Base-by-base conservation (phyloP, 352 stramenopile species). In the Phytophthora citrophthora region DNA sequence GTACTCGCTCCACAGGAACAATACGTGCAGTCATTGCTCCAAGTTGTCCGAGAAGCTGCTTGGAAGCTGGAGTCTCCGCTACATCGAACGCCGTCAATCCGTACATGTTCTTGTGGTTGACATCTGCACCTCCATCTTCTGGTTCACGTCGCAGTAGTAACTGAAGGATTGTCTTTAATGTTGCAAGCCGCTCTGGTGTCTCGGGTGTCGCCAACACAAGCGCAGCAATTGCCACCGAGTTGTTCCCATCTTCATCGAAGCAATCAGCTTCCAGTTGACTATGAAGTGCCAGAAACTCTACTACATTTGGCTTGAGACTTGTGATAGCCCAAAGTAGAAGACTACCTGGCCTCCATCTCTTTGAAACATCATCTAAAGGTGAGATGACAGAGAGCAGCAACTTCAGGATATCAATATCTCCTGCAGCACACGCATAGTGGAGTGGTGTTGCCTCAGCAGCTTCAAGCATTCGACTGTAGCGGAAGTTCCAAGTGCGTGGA, bases 201-300 rank as follows among this genome's bases (percentile, higher is more conserved):
- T 54, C 63, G 6, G 15, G 53, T 7, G 52, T 56, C 2, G 68
- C 75, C 9, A 90, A 54, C 5, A 77, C 69, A 18, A 89, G 65
- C 13, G 76, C 70, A 20, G 82, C 79, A 34, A 91, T 74, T 0
- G 72, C 81, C 24, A 87, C 69, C 0, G 77, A 74, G 50, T 88
- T 91, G 68, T 93, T 91, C 16, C 81, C 80, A 50, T 91, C 82
- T 61, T 91, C 81, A 49, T 93, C 85, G 23, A 81, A 83, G 63
- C 79, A 91, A 48, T 89, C 75, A 15, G 39, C 59, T 60, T 88
- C 78, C 1, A 89, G 36, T 24, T 49, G 53, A 38, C 79, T 79
- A 45, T 79, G 71, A 8, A 85, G 64, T 41, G 79, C 55, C 4
- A 91, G 41, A 61, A 81, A 79, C 40, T 87, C 74, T 9, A 88